Percentiles rank a stretch among this genome's conserved stretches.
Evolutionary conservation across 306 rosid genomes (phyloP).

Genomic region (Sindora glabra): DNA sequence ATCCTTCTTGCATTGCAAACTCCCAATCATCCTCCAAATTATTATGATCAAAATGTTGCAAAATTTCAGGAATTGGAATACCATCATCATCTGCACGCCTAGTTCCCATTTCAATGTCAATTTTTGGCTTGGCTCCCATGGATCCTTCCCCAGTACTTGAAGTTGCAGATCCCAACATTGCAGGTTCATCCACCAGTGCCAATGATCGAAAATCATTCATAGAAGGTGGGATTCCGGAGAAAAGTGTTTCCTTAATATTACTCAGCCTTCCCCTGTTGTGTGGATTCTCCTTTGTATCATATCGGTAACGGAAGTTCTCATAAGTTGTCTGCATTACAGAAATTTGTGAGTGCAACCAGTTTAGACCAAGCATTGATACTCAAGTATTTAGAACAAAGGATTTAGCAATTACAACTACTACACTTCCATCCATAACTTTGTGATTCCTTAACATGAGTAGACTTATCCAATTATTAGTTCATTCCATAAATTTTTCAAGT

Average conservation of each 20-base stretch:
- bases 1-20: constrained; percentile 39
- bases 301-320: constrained; percentile 81
- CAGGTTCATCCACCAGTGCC: constrained; percentile 42
- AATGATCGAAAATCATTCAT: constrained; percentile 49
- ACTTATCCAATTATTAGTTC: neutral
- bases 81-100: constrained; percentile 34
- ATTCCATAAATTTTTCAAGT: neutral
- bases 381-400: neutral
- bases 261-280: constrained; percentile 43
- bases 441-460: neutral
- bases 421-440: neutral
- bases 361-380: neutral
- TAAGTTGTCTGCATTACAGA: constrained; percentile 73
- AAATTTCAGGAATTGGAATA: constrained; percentile 49
- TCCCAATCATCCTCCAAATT: constrained; percentile 36
- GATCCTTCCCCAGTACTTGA: constrained; percentile 33
- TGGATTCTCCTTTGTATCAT: constrained; percentile 77
- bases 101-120: constrained; percentile 79
- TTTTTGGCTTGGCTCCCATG: constrained; percentile 55
- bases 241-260: constrained; percentile 55
- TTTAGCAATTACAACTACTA: neutral
- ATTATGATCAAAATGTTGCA: constrained; percentile 50
- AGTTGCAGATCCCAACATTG: constrained; percentile 23
- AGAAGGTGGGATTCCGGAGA: constrained; percentile 49
- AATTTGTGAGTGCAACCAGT: neutral